A percentile compares a stretch with the other conserved stretches of the same genome.
Conservation (phyloP, 2,329 filamentous ascomycete genomes). For the Phialophora macrospora region DNA sequence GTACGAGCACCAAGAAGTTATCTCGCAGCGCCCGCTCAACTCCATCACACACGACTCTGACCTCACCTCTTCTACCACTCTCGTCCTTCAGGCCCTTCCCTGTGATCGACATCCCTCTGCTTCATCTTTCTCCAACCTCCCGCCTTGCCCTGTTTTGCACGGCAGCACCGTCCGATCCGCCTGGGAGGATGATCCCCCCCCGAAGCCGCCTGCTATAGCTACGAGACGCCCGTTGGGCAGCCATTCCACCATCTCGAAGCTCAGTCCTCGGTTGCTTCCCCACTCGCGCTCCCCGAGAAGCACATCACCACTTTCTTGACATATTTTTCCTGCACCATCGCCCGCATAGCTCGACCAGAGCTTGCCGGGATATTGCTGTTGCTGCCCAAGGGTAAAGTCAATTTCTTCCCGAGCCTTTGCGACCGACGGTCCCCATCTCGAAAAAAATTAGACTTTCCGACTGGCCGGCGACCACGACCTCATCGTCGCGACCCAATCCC, state of each 20-base stretch:
- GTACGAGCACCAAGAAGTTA: slow-evolving; percentile 7
- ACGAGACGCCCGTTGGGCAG: slow-evolving; percentile 9
- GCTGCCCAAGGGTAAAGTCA: slow-evolving; percentile 13
- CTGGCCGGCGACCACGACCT: slow-evolving; percentile 8
- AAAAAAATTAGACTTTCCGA: slow-evolving; percentile 4
- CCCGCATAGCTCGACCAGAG: not conserved
- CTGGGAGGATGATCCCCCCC: slow-evolving; percentile 10
- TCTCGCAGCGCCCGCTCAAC: not conserved
- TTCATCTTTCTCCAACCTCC: slow-evolving; percentile 13
- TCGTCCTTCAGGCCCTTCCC: slow-evolving; percentile 1
- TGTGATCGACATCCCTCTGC: slow-evolving; percentile 14
- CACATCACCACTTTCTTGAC: slow-evolving; percentile 5
- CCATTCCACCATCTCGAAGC: slow-evolving; percentile 13
- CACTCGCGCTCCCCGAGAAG: slow-evolving; percentile 1
- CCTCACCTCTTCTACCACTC: slow-evolving; percentile 9
- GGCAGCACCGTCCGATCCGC: slow-evolving; percentile 4
- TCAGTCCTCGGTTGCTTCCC: slow-evolving; percentile 22
- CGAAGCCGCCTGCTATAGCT: slow-evolving; percentile 10
- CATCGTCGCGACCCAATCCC: slow-evolving; percentile 12
- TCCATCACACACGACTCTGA: slow-evolving; percentile 3
- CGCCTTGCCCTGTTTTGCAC: slow-evolving; percentile 9
- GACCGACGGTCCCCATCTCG: slow-evolving; percentile 11
- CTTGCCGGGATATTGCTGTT: not conserved
- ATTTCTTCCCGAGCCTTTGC: not conserved
- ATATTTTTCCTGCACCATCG: slow-evolving; percentile 5